Base-by-base conservation (phyloP, 192 early-diverging fungal species). In the Paraglomus occultum region DNA sequence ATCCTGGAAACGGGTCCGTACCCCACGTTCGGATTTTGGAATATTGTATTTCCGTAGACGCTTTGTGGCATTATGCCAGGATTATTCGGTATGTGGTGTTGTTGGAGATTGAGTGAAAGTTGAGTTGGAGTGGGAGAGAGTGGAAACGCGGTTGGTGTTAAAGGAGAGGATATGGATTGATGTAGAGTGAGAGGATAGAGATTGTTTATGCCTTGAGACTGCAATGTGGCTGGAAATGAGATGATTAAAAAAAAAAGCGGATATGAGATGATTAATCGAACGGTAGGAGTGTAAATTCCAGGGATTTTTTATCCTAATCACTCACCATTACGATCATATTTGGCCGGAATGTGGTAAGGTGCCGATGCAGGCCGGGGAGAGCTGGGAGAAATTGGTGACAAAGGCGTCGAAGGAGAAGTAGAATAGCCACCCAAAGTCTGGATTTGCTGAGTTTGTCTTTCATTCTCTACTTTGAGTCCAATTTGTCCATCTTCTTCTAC, bases 1-100 rank as follows among this genome's bases (percentile, higher is more conserved):
- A 97, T 84, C 49, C 81, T 79, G 10, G 86, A 80, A 5, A 78
- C 38, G 44, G 74, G 70, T 31, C 73, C 74, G 2, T 73, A 78
- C 11, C 59, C 68, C 23, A 67, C 17, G 70, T 55, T 17, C 64
- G 71, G 6, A 75, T 70, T 58, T 68, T 72, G 5, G 72, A 71
- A 31, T 72, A 81, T 23, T 72, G 76, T 14, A 74, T 60, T 11
- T 74, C 65, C 10, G 67, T 59, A 8, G 73, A 59, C 18, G 64
- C 15, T 48, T 64, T 23, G 44, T 48, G 49, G 23, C 17, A 64
- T 11, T 44, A 23, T 18, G 20, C 14, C 20, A n/a, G 17, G 49
- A 46, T 23, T 60, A 43, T 31, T 31, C 31, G 31, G 31, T 31
- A 31, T 31, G 31, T 31, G 31, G 75, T 46, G 4, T 71, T 40